Conservation (phyloP, 106 monocot genomes). For the Dendrobium nobile region DNA sequence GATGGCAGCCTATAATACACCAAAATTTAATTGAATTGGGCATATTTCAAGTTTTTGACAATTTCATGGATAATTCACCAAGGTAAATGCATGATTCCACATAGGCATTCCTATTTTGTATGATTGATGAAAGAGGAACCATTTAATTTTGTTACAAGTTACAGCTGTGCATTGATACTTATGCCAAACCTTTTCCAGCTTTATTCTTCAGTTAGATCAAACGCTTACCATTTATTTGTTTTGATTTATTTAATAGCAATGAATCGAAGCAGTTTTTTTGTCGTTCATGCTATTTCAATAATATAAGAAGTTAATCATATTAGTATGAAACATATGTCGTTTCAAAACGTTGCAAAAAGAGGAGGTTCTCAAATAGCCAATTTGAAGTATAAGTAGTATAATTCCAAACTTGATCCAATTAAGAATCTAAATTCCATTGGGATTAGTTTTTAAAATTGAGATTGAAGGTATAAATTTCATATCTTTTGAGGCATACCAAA, state of each 20-base stretch:
- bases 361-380: not conserved
- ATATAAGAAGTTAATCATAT: not conserved
- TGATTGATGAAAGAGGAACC: not conserved
- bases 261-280: not conserved
- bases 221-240: not conserved
- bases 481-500: not conserved
- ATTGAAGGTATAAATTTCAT: not conserved
- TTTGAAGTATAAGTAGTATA: not conserved
- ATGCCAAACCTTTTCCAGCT: not conserved
- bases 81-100: not conserved
- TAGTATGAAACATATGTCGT: not conserved
- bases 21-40: not conserved
- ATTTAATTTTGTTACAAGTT: conserved; percentile 3
- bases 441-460: not conserved
- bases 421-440: not conserved
- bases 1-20: not conserved
- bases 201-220: not conserved
- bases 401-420: not conserved
- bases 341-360: not conserved
- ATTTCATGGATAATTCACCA: not conserved
- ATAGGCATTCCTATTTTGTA: not conserved
- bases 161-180: not conserved
- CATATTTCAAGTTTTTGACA: not conserved
- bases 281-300: not conserved
- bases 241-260: not conserved